phyloP scores from a whole-genome alignment of 495 filamentous ascomycete species.

The Endocarpon pusillum region DNA sequence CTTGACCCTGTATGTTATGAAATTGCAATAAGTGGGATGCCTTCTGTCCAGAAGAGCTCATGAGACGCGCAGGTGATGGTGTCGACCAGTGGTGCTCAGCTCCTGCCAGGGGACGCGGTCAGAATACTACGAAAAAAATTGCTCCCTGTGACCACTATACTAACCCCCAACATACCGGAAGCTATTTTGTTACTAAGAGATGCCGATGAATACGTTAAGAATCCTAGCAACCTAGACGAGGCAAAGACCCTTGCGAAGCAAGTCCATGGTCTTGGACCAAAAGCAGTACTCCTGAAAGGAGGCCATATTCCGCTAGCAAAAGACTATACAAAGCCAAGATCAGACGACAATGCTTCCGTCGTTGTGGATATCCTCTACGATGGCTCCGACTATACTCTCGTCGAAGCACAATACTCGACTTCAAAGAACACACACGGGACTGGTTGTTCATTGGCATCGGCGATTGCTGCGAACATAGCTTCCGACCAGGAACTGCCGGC shows the following conservation, averaged over 20 bases:
- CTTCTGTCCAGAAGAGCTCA: conserved; percentile 5
- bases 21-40: conserved; percentile 1
- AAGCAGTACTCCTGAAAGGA: conserved; percentile 76
- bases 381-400: conserved; percentile 30
- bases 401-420: conserved; percentile 50
- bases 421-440: conserved; percentile 87
- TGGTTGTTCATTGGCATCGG: conserved; percentile 85
- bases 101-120: conserved; percentile 57
- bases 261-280: conserved; percentile 50
- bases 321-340: conserved; percentile 21
- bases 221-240: conserved; percentile 38
- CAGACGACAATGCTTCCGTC: conserved; percentile 29
- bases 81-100: conserved; percentile 62
- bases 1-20: conserved; percentile 59
- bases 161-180: conserved; percentile 90
- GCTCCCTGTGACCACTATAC: conserved; percentile 58
- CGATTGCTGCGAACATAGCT: conserved; percentile 76
- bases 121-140: conserved; percentile 42
- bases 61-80: conserved; percentile 62
- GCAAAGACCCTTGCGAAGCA: conserved; percentile 49
- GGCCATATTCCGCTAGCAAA: conserved; percentile 70
- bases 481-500: conserved; percentile 39
- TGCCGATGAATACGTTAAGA: conserved; percentile 27
- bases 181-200: conserved; percentile 55
- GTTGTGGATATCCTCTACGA: conserved; percentile 65